Percentiles rank a stretch among this genome's conserved stretches.
phyloP scores from a whole-genome alignment of 2,329 filamentous ascomycete genomes.

The Talaromyces sp. region DNA sequence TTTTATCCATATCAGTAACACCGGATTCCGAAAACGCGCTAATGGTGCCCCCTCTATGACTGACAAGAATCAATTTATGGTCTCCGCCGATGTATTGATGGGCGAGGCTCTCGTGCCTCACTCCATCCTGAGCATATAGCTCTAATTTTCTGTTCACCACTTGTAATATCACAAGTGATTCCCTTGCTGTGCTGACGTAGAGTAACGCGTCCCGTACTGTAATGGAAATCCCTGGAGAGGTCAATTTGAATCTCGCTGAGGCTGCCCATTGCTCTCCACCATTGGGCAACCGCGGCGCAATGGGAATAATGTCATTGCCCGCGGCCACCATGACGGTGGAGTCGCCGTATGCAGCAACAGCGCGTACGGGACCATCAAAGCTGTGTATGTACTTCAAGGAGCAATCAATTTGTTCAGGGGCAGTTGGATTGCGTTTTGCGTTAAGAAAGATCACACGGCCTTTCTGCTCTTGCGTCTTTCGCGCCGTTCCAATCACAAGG shows the following conservation, averaged over 20 bases:
- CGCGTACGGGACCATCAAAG: conserved; percentile 46
- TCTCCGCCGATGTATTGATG: conserved; percentile 37
- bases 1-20: conserved; percentile 25
- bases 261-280: conserved; percentile 39
- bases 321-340: conserved; percentile 43
- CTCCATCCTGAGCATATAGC: conserved; percentile 31
- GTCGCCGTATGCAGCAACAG: conserved; percentile 47
- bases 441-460: conserved; percentile 38
- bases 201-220: conserved; percentile 45
- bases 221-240: conserved; percentile 48
- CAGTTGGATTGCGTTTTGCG: conserved; percentile 25
- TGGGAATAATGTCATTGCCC: conserved; percentile 40
- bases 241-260: conserved; percentile 36
- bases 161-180: conserved; percentile 50
- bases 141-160: conserved; percentile 32
- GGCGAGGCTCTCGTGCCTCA: conserved; percentile 29
- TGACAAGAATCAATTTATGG: conserved; percentile 46
- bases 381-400: conserved; percentile 33
- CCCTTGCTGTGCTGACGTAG: conserved; percentile 50
- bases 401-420: conserved; percentile 28
- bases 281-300: conserved; percentile 37
- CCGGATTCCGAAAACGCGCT: conserved; percentile 32
- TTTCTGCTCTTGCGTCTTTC: conserved; percentile 25
- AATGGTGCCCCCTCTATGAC: conserved; percentile 49
- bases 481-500: conserved; percentile 36